Evolutionary conservation across 2,329 filamentous ascomycete species (phyloP).

Genomic region (Sclerotinia spermophila): DNA sequence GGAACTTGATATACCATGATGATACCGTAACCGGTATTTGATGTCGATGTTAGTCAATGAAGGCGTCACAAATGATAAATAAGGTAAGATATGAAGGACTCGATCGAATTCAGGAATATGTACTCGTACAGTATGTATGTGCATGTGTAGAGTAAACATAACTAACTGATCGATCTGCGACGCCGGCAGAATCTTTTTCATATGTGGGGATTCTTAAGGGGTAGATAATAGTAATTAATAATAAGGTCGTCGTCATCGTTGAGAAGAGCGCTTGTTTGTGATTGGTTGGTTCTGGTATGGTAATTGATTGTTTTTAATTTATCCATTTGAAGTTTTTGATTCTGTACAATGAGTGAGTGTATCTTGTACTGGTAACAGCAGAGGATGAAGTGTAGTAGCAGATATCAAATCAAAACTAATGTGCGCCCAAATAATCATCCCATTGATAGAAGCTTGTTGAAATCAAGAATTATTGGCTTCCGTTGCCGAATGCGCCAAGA

Average conservation of each 20-base stretch:
- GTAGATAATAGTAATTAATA: no score
- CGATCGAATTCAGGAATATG: not conserved
- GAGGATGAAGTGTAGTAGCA: not conserved
- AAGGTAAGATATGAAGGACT: no score
- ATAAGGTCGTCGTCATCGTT: not conserved
- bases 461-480: constrained; percentile 11
- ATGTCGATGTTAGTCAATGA: not conserved
- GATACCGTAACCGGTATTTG: not conserved
- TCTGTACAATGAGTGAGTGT: no score
- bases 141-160: not conserved
- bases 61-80: no score
- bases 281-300: not conserved
- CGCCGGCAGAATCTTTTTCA: not conserved
- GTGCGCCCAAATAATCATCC: not conserved
- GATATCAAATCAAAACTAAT: not conserved
- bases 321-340: not conserved
- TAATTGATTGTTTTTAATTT: not conserved
- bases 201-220: not conserved
- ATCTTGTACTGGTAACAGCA: not conserved
- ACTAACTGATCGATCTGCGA: not conserved
- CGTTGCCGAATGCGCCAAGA: not conserved
- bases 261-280: not conserved
- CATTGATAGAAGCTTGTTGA: not conserved
- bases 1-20: not conserved
- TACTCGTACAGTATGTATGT: no score